Conservation (phyloP, 441 rosid genomes). For the Bocquillonia castaneifolia region DNA sequence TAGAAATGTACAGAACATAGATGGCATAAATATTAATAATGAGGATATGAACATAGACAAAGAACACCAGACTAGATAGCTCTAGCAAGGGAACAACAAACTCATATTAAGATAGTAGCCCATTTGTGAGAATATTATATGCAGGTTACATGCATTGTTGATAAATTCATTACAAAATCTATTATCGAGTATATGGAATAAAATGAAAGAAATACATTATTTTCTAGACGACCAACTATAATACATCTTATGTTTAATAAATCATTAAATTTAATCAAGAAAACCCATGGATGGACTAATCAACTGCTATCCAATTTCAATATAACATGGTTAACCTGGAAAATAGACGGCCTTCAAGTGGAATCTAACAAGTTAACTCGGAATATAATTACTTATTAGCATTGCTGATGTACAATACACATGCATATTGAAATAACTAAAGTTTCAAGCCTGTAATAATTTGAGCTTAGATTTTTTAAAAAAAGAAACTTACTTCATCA, state of each 20-base stretch:
- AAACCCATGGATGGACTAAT: no score
- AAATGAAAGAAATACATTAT: no score
- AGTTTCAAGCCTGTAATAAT: conserved; percentile 3
- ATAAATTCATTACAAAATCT: conserved; percentile 1
- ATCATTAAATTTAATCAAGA: not conserved
- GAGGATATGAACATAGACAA: not conserved
- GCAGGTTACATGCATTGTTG: not conserved
- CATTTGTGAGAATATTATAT: not conserved
- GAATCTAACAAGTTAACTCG: no score
- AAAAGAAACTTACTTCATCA: conserved; percentile 94
- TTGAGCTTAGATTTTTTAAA: not conserved
- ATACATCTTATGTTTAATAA: not conserved
- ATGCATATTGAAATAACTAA: not conserved
- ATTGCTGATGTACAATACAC: not conserved
- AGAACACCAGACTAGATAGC: not conserved
- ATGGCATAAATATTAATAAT: not conserved
- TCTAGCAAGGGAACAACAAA: not conserved
- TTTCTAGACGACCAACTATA: not conserved
- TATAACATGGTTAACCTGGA: not conserved
- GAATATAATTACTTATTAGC: no score
- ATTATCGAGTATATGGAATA: not conserved
- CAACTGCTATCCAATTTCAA: no score
- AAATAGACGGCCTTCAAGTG: not conserved
- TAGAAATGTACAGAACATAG: not conserved
- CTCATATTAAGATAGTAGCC: not conserved